Conservation (phyloP, 2,329 filamentous ascomycete genomes). For the Hypoxylon sp. region DNA sequence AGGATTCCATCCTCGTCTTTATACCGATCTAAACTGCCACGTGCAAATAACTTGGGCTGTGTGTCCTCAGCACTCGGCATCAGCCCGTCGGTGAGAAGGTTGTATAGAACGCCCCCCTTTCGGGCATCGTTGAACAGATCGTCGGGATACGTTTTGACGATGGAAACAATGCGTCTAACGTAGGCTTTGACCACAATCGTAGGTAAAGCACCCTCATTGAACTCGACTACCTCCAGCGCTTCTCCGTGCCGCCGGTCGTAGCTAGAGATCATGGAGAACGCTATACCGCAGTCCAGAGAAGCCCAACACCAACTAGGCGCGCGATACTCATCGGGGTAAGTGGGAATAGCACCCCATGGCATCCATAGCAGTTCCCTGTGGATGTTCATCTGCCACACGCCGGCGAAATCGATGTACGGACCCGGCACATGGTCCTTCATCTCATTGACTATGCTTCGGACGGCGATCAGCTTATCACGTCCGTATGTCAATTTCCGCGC, state of each 20-base stretch:
- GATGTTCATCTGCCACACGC: neutral
- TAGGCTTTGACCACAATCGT: neutral
- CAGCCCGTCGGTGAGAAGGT: neutral
- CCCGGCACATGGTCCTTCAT: neutral
- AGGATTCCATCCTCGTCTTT: neutral
- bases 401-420: conserved; percentile 11
- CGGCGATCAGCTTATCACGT: conserved; percentile 21
- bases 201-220: neutral
- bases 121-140: neutral
- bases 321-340: conserved; percentile 5
- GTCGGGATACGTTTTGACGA: neutral
- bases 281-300: conserved; percentile 5
- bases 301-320: conserved; percentile 25
- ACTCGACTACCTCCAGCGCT: neutral
- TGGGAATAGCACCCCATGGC: neutral
- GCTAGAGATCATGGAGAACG: neutral
- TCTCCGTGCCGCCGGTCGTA: neutral
- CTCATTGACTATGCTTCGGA: conserved; percentile 6
- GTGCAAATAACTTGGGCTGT: neutral
- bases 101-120: neutral
- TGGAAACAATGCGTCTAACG: neutral
- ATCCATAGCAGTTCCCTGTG: neutral
- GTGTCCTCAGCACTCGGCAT: neutral
- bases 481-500: neutral
- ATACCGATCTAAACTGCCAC: neutral